Base-by-base conservation (phyloP, 2,329 filamentous ascomycete genomes). In the Thielaviopsis musarum region DNA sequence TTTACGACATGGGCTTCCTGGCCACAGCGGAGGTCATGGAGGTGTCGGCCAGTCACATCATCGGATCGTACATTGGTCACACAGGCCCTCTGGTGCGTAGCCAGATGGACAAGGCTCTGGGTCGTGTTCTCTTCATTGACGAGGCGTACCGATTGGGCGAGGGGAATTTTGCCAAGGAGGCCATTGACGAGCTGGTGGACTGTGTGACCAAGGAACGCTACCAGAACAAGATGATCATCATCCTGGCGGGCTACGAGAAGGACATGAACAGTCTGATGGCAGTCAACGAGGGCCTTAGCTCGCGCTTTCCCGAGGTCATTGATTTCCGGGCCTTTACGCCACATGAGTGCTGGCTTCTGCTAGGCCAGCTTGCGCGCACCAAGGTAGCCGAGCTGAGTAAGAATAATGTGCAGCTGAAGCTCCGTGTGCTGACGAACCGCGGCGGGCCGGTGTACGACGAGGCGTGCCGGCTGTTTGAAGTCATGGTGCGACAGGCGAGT, bases 1-100 rank as follows among this genome's bases (percentile, higher is more conserved):
- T 81, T 65, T 90, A 87, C 65, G 82, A 90, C 64, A 80, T 89
- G 75, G 85, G 85, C 0, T 79, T 90, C 38, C 70, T 91, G 0
- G 70, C 78, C 0, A 73, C 73, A 0, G 75, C 74, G 0, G 77
- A 83, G 26, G 82, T 89, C 0, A 67, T 82, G 0, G 83, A 88
- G 58, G 79, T 76, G 53, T 89, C 86, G 0, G 82, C 83, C 0
- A 80, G 81, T 0, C 84, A 90, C 38, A 67, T 91, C 0, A 74
- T 91, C 0, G 86, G 81, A 0, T 73, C 85, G 62, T 90, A 81
- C 19, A 63, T 87, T 0, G 86, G 86, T 0, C 83, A 88, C 0
- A 88, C 84, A 0, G 83, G 82, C 0, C 84, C 83, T 0, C 87
- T 87, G 62, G 81, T 84, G 0, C 72, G 78, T 30, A 68, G 78